Base-by-base conservation (phyloP, 768 basidiomycete genomes). In the Favolaschia claudopus region DNA sequence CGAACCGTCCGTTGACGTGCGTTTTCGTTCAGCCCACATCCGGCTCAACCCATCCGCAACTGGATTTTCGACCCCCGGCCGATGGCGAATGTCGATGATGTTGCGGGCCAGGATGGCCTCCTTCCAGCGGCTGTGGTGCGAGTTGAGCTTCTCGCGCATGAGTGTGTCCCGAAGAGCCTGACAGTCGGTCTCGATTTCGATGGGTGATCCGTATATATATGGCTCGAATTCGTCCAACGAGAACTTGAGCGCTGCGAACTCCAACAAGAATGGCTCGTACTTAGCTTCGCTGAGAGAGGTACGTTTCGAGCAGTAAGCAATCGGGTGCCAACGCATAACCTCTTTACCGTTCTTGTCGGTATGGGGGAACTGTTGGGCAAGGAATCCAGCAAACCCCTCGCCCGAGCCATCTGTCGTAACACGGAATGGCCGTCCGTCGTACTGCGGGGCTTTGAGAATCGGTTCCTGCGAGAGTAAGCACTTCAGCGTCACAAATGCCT, bases 301-400 rank as follows among this genome's bases (percentile, higher is more conserved):
- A 9, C 72, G 58, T 48, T 77, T 77, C 4, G 75, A 77, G 13
- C 69, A 67, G 56, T 71, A 78, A 0, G 60, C 73, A 6, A 78
- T 66, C 1, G 76, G 77, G 43, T 74, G 72, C 20, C 67, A 48
- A 7, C 53, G 27, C 4, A 55, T 17, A 1, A 65, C 57, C 6
- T 40, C 48, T 12, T 44, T 54, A 1, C 72, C 67, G 10, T 62
- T 57, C 6, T 66, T 64, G 19, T 63, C 24, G 6, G 48, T 54
- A 14, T 45, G 49, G 1, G 60, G 31, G 36, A 61, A 67, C 6
- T 59, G 58, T 39, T 76, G 75, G 0, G 70, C 31, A 0, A 76
- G 44, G 2, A 70, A 64, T 7, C 64, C 74, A 0, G 66, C 71
- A 36, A 74, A 76, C 1, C 75, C 72, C 4, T 66, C 63, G 19